These are phyloP conservation scores for Cyclospora cayetanensis DNA, from an alignment of 169 alveolate genomes.

Conservation along the genomic window DNA sequence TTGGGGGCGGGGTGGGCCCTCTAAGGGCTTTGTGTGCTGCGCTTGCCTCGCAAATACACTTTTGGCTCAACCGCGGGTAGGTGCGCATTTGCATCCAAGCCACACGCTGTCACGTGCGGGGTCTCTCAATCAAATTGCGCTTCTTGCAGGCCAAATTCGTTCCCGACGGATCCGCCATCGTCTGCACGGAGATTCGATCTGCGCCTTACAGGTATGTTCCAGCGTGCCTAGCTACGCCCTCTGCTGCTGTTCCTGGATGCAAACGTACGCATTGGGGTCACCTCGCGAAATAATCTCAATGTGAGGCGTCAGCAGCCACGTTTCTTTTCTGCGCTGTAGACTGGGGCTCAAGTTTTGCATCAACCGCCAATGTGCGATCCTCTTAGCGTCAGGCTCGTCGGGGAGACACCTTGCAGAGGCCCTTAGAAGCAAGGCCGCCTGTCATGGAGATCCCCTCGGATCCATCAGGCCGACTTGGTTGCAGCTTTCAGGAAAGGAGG, in stretches of 20 bases:
- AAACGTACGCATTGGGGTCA: too few species aligned
- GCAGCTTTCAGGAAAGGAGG: background rate
- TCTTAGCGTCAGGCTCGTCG: background rate
- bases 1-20: background rate
- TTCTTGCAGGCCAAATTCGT: background rate
- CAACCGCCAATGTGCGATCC: conserved; percentile 14
- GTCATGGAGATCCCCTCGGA: background rate
- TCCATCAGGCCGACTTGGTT: background rate
- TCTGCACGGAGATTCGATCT: conserved; percentile 44
- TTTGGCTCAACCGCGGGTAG: too few species aligned
- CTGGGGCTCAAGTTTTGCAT: conserved; percentile 18
- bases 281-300: too few species aligned
- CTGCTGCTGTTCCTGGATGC: background rate
- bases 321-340: too few species aligned
- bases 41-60: too few species aligned
- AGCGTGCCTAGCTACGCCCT: background rate
- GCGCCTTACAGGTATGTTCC: conserved; percentile 10
- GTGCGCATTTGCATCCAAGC: too few species aligned
- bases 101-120: too few species aligned
- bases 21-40: background rate
- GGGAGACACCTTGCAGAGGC: conserved; percentile 19
- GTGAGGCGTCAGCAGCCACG: too few species aligned
- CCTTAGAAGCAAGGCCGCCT: background rate
- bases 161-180: conserved; percentile 29
- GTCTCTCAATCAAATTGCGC: background rate